Base-by-base conservation (phyloP, 768 basidiomycete genomes). In the Hericium coralloides region DNA sequence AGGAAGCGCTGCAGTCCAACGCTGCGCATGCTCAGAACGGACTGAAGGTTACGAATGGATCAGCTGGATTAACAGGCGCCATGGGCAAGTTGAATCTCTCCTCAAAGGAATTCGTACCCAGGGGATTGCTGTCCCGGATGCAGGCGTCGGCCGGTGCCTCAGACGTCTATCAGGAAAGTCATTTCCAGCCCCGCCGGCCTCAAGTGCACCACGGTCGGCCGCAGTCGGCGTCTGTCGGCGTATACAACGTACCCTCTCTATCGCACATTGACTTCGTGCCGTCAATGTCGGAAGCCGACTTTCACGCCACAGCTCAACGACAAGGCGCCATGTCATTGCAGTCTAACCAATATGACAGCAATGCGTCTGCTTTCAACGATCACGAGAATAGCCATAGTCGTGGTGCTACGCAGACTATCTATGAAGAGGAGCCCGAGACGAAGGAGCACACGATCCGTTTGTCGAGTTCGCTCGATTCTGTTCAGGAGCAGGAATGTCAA, bases 201-300 rank as follows among this genome's bases (percentile, higher is more conserved):
- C 48, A 53, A 20, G 31, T 38, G 12, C 55, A 61, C 9, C 31
- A 31, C 31, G 31, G 31, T 31, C 31, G 31, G 31, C 31, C 31
- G 31, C 31, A 20, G 4, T 14, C 12, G 15, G 20, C 49, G 23
- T 25, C 8, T 12, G 20, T 20, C 10, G 41, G 18, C 53, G 20
- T 25, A 20, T 58, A 31, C 53, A 31, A 23, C 25, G 43, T 17
- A n/a, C 49, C n/a, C 20, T 54, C 50, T 8, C 49, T 23, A 43
- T 58, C 56, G 1, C 38, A 48, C 49, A 14, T 57, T 14, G 52
- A 57, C 15, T 49, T 39, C 41, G 12, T 58, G 9, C 48, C 53
- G 4, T 17, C 53, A 43, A 69, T 74, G 50, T 72, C 71, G 1
- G 73, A 74, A 56, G 68, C 72, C 38, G 70, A 72, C 18, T 71